Conservation (phyloP, 768 basidiomycete species). For the Kwoniella bestiolae region DNA sequence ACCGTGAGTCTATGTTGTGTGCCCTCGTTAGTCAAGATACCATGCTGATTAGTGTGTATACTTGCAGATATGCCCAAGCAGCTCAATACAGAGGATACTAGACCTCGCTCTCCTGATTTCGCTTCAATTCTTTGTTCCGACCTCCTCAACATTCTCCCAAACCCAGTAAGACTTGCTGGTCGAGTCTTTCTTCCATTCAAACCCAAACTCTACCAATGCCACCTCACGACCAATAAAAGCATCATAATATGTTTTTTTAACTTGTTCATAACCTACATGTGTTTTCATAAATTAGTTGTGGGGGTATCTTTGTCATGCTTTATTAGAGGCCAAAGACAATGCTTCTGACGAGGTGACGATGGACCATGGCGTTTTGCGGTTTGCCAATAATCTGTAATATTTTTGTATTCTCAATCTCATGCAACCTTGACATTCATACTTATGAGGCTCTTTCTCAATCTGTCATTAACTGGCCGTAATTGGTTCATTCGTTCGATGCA, state of each 20-base stretch:
- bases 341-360: too few relatives aligned
- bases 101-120: not conserved
- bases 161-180: constrained; percentile 20
- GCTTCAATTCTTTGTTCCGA: not conserved
- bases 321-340: too few relatives aligned
- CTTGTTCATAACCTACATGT: not conserved
- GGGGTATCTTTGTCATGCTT: too few relatives aligned
- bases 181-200: constrained; percentile 3
- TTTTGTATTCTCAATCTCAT: too few relatives aligned
- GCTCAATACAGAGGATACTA: constrained; percentile 43
- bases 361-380: too few relatives aligned
- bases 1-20: constrained; percentile 36
- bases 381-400: too few relatives aligned
- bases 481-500: too few relatives aligned
- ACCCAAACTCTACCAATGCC: too few relatives aligned
- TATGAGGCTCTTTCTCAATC: too few relatives aligned
- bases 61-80: constrained; percentile 47
- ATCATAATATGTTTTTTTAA: not conserved
- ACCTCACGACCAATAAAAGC: not conserved
- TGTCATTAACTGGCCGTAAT: too few relatives aligned
- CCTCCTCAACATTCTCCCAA: not conserved
- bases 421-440: too few relatives aligned
- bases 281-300: constrained; percentile 1
- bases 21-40: not conserved
- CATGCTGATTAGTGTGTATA: not conserved